These are phyloP conservation scores for Gnomoniopsis sp. DNA, from an alignment of 2,329 filamentous ascomycete species.

Conservation along the genomic window DNA sequence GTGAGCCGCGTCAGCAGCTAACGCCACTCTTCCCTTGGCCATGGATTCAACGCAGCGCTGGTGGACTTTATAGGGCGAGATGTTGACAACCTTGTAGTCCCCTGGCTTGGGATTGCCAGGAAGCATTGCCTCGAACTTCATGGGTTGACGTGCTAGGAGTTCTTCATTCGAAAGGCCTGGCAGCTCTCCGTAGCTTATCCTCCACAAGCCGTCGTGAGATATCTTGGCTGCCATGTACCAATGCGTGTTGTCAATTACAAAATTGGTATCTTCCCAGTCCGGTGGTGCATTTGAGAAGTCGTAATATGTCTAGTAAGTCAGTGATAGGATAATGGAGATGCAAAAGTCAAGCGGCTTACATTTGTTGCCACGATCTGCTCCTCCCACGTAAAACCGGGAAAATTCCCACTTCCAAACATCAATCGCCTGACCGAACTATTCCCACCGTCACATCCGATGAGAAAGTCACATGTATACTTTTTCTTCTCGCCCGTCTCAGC, in stretches of 20 bases:
- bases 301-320: conserved; percentile 29
- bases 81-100: conserved; percentile 42
- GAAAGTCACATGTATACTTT: conserved; percentile 31
- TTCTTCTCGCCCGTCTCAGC: conserved; percentile 13
- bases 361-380: conserved; percentile 47
- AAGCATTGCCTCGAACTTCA: conserved; percentile 41
- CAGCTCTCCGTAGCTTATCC: conserved; percentile 48
- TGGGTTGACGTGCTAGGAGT: conserved; percentile 38
- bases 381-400: conserved; percentile 43
- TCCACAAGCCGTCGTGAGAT: conserved; percentile 44
- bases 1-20: conserved; percentile 11
- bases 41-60: neutral
- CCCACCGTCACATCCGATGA: conserved; percentile 40
- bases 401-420: conserved; percentile 33
- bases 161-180: conserved; percentile 39
- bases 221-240: conserved; percentile 50
- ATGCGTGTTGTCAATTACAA: conserved; percentile 45
- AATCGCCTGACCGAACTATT: conserved; percentile 30
- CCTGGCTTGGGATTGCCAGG: conserved; percentile 44
- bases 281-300: conserved; percentile 35
- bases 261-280: conserved; percentile 39
- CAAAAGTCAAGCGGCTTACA: conserved; percentile 25
- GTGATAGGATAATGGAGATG: neutral
- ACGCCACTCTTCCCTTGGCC: neutral
- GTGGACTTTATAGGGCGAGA: conserved; percentile 43